Percentiles rank a stretch among this genome's conserved stretches.
phyloP scores from a whole-genome alignment of 1,139 yeast genomes.

The Debaryomyces udenii region DNA sequence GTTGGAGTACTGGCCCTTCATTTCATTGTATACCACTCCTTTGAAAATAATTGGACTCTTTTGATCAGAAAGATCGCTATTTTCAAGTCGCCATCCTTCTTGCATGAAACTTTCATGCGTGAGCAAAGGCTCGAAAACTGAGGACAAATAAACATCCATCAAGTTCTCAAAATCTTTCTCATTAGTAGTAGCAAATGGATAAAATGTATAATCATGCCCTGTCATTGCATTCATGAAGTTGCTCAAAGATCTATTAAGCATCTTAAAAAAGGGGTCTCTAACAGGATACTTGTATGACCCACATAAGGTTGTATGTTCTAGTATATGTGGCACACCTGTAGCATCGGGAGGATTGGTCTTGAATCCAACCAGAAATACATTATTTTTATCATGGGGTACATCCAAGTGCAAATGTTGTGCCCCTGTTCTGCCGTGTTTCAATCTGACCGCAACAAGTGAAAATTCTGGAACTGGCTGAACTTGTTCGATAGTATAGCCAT shows the following conservation, averaged over 20 bases:
- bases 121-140: slow-evolving; percentile 81
- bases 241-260: slow-evolving; percentile 84
- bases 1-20: slow-evolving; percentile 97
- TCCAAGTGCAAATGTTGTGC: slow-evolving; percentile 85
- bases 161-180: slow-evolving; percentile 76
- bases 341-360: slow-evolving; percentile 92
- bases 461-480: slow-evolving; percentile 79
- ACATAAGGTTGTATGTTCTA: slow-evolving; percentile 94
- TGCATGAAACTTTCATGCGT: slow-evolving; percentile 83
- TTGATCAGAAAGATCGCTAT: slow-evolving; percentile 59
- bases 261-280: slow-evolving; percentile 95
- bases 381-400: slow-evolving; percentile 70
- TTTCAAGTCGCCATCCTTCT: slow-evolving; percentile 98
- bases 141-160: slow-evolving; percentile 85
- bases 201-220: slow-evolving; percentile 92
- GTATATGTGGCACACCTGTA: slow-evolving; percentile 94
- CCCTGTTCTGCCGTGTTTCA: slow-evolving; percentile 70
- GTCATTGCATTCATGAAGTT: slow-evolving; percentile 99
- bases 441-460: slow-evolving; percentile 74
- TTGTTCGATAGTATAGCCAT: slow-evolving; percentile 66
- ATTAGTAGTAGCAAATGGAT: slow-evolving; percentile 96
- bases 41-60: slow-evolving; percentile 69
- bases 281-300: slow-evolving; percentile 92
- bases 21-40: slow-evolving; percentile 97
- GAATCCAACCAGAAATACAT: slow-evolving; percentile 87